Conservation (phyloP, 139 green algal genomes). For the Tetradesmus obliquus region DNA sequence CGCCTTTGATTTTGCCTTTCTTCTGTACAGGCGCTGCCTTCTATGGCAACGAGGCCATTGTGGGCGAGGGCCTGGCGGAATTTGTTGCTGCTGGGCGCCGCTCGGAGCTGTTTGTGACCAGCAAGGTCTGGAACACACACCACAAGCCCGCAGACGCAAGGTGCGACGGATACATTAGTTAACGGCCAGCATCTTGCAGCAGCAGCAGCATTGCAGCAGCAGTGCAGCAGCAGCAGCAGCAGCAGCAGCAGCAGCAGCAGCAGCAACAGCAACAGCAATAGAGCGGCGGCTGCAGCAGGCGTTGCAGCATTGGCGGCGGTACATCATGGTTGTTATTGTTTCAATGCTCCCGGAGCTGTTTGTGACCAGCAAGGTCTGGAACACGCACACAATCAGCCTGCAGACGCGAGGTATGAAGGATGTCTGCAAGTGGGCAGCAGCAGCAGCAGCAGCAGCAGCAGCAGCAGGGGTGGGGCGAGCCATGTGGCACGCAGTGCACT, state of each 20-base stretch:
- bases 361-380: conserved; percentile 87
- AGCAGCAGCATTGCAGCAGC: not conserved
- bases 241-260: not conserved
- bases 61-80: conserved; percentile 76
- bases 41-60: conserved; percentile 81
- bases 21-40: conserved; percentile 56
- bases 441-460: not conserved
- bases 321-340: not conserved
- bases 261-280: not conserved
- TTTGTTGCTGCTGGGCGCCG: conserved; percentile 63
- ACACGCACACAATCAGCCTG: conserved; percentile 72
- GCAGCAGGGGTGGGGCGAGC: not conserved
- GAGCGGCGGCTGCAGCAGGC: not conserved
- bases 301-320: not conserved
- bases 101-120: conserved; percentile 83
- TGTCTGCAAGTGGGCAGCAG: not conserved
- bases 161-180: conserved; percentile 30
- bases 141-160: conserved; percentile 71
- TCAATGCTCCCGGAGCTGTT: conserved; percentile 14
- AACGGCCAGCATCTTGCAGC: not conserved
- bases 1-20: no score
- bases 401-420: conserved; percentile 58
- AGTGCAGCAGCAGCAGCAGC: not conserved
- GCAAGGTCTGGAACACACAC: conserved; percentile 85
- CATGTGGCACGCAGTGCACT: not conserved